Evolutionary conservation across 176 grass and related monocot genomes (phyloP), one percentile per base, ranked within the genome.

Genomic region (Elymus sibiricus): DNA sequence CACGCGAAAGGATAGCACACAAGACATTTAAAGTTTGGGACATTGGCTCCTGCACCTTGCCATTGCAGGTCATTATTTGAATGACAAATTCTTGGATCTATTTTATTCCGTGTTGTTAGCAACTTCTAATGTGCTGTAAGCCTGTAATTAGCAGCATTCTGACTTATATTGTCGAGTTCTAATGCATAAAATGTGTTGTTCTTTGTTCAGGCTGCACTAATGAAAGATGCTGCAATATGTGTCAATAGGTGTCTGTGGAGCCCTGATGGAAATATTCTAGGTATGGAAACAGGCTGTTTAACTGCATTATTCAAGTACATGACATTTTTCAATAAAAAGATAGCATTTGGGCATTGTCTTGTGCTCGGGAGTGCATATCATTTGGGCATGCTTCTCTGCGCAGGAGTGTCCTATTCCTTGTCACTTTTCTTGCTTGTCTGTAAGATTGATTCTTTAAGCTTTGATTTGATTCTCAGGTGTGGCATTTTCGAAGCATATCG

Each of bases 21-120:
- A 99, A 85, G 79, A 88, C 92, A 74, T 99, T 99, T 83, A 99
- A 97, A 95, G 97, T 99, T 79, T 99, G 97, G 97, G 94, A 99
- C 78, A 90, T 99, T 79, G 5, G 87, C 68, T 78, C 89, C 72
- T 99, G 94, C 69, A 88, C 81, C 51, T 86, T 93, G 90, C 90
- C 97, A 80, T 90, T 99, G 76, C 97, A 99, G 92, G 97, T 99
- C 29, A 78, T 65, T 55, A 82, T 16, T 82, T 75, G 4, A 76
- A 46, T 81, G 74, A 47, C 77, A 44, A 66, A 44, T 21, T 61
- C 79, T 75, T 27, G 5, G 4, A 25, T 68, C 73, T 82, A 40
- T 80, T 69, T 80, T 21, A 38, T 64, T 76, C 67, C 69, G 56
- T 78, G 15, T n/a, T 84, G n/a, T 71, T 89, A 16, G 31, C 55